These are phyloP conservation scores for Scutellaria minor DNA, from an alignment of 257 asterid genomes.

Conservation along the genomic window DNA sequence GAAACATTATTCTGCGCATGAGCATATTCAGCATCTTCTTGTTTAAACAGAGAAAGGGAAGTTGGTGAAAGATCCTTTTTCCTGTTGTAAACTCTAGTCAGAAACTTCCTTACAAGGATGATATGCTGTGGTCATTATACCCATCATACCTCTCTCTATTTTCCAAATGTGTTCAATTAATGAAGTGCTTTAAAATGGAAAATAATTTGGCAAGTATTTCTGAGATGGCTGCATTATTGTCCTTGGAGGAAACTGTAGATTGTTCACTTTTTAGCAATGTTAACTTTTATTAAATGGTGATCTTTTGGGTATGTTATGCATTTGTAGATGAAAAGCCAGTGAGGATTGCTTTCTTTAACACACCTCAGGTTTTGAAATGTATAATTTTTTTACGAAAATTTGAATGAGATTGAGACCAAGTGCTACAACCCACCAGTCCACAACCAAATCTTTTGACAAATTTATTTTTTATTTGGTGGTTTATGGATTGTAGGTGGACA, in stretches of 20 bases:
- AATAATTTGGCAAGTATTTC: slow-evolving; percentile 7
- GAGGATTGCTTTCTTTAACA: background rate
- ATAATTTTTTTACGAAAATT: too few species aligned
- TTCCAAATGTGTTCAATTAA: slow-evolving; percentile 3
- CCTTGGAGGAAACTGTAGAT: slow-evolving; percentile 12
- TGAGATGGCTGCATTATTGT: slow-evolving; percentile 7
- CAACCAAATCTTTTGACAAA: too few species aligned
- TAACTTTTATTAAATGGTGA: too few species aligned
- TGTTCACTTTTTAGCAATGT: too few species aligned
- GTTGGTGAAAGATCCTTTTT: background rate
- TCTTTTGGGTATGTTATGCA: too few species aligned
- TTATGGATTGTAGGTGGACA: too few species aligned
- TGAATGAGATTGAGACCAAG: too few species aligned
- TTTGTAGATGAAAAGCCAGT: slow-evolving; percentile 3
- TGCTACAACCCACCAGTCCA: too few species aligned
- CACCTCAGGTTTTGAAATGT: too few species aligned
- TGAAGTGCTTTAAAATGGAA: slow-evolving; percentile 8
- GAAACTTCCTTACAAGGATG: background rate
- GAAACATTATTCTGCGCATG: background rate
- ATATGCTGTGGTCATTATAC: too few species aligned
- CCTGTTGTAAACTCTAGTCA: slow-evolving; percentile 15
- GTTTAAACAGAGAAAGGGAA: background rate
- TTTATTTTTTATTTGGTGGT: too few species aligned
- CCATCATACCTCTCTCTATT: background rate
- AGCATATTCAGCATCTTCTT: slow-evolving; percentile 26